These are phyloP conservation scores for Strigomonas culicis DNA, from an alignment of 208 protist species.

Conservation along the genomic window DNA sequence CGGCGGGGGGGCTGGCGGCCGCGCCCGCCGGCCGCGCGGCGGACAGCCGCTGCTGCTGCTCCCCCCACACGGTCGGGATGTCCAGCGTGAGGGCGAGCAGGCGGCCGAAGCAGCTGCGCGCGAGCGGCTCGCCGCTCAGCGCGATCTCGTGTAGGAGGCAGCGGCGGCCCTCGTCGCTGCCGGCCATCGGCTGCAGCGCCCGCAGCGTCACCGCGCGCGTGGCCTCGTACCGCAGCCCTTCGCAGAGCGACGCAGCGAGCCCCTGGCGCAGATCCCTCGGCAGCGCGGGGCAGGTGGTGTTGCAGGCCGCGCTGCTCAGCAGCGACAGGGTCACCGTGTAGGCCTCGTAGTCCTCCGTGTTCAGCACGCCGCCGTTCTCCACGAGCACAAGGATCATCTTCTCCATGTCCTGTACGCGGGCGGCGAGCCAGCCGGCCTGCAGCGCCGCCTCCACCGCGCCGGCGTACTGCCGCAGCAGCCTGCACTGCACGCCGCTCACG, in stretches of 20 bases:
- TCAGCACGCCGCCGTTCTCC: constrained; percentile 7
- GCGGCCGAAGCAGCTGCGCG: constrained; percentile 66
- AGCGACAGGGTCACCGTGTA: constrained; percentile 38
- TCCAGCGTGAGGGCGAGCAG: constrained; percentile 49
- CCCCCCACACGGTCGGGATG: constrained; percentile 19
- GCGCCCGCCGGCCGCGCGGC: background rate
- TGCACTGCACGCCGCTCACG: constrained; percentile 63
- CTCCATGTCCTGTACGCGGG: constrained; percentile 1
- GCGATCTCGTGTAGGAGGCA: constrained; percentile 59
- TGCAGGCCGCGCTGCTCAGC: constrained; percentile 35
- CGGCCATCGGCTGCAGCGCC: constrained; percentile 13
- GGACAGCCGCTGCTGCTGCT: background rate
- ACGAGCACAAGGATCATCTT: too few species aligned
- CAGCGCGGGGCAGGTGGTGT: constrained; percentile 9
- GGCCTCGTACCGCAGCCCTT: constrained; percentile 13
- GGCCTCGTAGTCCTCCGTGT: background rate
- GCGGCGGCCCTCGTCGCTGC: constrained; percentile 40
- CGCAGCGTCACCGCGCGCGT: background rate
- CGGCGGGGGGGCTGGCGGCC: background rate
- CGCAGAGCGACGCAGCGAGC: constrained; percentile 33
- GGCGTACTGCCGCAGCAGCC: constrained; percentile 35
- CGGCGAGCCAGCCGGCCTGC: constrained; percentile 17
- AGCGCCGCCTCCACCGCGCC: constrained; percentile 14
- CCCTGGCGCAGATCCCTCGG: constrained; percentile 16
- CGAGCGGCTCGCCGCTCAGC: constrained; percentile 39